These are phyloP conservation scores for Chamaecyparis obtusa DNA, from an alignment of 75 land plant genomes.

Conservation along the genomic window DNA sequence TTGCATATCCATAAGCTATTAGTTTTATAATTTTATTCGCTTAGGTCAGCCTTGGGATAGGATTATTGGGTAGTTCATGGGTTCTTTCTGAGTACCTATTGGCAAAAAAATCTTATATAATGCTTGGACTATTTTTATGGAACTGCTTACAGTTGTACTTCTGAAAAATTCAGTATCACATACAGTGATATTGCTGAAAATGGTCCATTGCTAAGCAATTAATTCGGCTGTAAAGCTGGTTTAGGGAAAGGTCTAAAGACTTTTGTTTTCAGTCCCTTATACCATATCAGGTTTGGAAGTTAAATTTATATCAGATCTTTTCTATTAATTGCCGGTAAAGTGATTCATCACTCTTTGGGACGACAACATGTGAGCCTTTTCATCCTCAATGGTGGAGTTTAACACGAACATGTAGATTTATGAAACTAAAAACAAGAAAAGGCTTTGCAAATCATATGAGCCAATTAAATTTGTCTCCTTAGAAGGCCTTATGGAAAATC, in stretches of 20 bases:
- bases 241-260: background rate
- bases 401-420: background rate
- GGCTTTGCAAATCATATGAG: background rate
- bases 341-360: too few species aligned
- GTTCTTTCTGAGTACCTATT: background rate
- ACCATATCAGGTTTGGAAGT: background rate
- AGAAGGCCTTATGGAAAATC: background rate
- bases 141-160: background rate
- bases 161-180: background rate
- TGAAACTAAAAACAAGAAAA: too few species aligned
- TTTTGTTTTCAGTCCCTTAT: background rate
- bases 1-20: background rate
- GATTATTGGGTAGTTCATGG: background rate
- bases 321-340: too few species aligned
- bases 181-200: background rate
- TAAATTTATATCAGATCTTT: too few species aligned
- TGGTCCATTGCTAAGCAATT: background rate
- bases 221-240: background rate
- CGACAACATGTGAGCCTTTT: background rate
- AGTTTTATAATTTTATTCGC: background rate
- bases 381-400: background rate
- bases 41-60: background rate
- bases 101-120: too few species aligned
- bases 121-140: background rate
- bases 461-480: background rate